Evolutionary conservation across 306 rosid genomes (phyloP).

Genomic region (Begonia peltatifolia): DNA sequence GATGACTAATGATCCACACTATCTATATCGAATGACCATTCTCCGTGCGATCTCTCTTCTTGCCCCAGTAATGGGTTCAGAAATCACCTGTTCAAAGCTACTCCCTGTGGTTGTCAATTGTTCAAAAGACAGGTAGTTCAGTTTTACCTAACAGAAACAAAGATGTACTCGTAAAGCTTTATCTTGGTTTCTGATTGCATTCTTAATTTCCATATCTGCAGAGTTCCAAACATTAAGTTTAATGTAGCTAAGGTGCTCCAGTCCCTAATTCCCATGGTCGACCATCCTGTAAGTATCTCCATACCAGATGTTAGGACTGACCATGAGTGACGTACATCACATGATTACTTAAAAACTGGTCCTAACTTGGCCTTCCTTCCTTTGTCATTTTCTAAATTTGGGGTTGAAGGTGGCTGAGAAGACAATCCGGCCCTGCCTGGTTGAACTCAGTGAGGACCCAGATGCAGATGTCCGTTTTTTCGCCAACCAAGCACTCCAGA

Average conservation of each 20-base stretch:
- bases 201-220: constrained; percentile 12
- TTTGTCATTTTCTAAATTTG: no score
- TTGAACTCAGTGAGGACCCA: constrained; percentile 89
- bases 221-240: constrained; percentile 93
- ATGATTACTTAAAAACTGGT: no score
- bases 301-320: not conserved
- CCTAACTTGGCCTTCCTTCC: no score
- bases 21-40: constrained; percentile 92
- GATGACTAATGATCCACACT: constrained; percentile 75
- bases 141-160: not conserved
- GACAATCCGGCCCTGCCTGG: constrained; percentile 68
- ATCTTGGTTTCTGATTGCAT: constrained; percentile 14
- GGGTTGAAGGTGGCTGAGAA: constrained; percentile 66
- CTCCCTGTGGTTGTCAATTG: constrained; percentile 60
- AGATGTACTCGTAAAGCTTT: not conserved
- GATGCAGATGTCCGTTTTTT: constrained; percentile 88
- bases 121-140: constrained; percentile 67
- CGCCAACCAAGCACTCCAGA: constrained; percentile 75
- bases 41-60: constrained; percentile 73
- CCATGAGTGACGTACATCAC: no score
- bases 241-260: constrained; percentile 88
- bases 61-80: constrained; percentile 92
- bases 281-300: constrained; percentile 58
- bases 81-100: constrained; percentile 72
- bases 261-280: constrained; percentile 76